Evolutionary conservation across 2,329 filamentous ascomycete genomes (phyloP).

Genomic region (Aspergillus piperis): DNA sequence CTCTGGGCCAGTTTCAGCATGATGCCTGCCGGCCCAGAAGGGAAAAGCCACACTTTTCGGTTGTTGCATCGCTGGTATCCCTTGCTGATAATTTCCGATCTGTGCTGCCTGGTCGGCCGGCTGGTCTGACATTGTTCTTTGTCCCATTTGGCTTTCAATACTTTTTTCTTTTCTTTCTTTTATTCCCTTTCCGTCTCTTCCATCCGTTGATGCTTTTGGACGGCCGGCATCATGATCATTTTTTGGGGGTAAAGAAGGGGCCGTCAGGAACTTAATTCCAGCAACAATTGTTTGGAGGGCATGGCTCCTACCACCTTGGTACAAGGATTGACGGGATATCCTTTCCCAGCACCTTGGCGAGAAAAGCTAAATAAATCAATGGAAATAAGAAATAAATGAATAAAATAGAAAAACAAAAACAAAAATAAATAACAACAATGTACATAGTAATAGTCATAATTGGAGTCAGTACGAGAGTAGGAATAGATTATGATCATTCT

Average conservation of each 20-base stretch:
- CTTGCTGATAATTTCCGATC: constrained; percentile 9
- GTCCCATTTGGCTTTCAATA: neutral
- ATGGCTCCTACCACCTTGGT: neutral
- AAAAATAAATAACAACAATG: neutral
- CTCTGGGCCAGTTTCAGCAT: constrained; percentile 5
- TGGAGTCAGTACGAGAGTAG: neutral
- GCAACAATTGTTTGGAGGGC: neutral
- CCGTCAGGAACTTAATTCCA: constrained; percentile 1
- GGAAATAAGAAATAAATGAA: too few species aligned
- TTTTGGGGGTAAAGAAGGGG: neutral
- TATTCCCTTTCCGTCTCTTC: neutral
- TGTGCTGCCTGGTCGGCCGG: neutral
- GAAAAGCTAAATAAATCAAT: too few species aligned
- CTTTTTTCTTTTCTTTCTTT: too few species aligned
- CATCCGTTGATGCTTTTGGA: neutral
- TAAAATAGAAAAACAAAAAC: too few species aligned
- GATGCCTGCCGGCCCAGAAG: neutral
- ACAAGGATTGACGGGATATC: neutral
- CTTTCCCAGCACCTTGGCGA: neutral
- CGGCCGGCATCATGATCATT: neutral
- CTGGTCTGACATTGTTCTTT: neutral
- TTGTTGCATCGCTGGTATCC: constrained; percentile 8
- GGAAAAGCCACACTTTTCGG: neutral
- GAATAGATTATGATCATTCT: neutral
- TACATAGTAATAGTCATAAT: neutral